Conservation (phyloP, 2,329 filamentous ascomycete species). For the Thermothelomyces thermophilus region DNA sequence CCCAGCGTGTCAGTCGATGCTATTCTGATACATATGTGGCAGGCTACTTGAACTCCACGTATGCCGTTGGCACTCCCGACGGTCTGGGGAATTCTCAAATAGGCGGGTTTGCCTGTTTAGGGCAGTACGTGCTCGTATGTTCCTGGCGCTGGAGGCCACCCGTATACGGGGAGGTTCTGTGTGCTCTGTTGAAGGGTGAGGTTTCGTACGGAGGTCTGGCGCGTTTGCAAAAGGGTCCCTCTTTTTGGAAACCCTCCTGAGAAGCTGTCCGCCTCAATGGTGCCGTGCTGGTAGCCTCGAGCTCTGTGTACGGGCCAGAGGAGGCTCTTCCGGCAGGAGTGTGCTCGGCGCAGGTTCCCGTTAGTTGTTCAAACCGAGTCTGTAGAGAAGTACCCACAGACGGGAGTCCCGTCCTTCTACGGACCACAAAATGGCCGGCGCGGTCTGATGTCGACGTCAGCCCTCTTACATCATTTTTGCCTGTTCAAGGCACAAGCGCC, state of each 20-base stretch:
- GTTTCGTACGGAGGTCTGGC: neutral
- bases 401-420: neutral
- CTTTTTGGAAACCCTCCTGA: too few relatives aligned
- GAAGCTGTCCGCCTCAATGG: too few relatives aligned
- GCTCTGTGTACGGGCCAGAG: too few relatives aligned
- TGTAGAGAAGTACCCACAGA: too few relatives aligned
- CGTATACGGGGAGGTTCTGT: neutral
- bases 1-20: constrained; percentile 7
- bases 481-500: neutral
- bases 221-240: too few relatives aligned
- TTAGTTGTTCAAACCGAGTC: too few relatives aligned
- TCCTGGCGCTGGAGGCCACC: too few relatives aligned
- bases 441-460: neutral
- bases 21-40: constrained; percentile 13
- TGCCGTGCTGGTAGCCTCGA: too few relatives aligned
- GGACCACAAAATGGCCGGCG: neutral
- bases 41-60: constrained; percentile 17
- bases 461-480: constrained; percentile 1
- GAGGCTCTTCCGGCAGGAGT: neutral
- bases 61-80: constrained; percentile 4
- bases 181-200: neutral
- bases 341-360: too few relatives aligned
- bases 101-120: neutral
- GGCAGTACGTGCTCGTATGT: neutral
- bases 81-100: neutral